Evolutionary conservation across 495 filamentous ascomycete species (phyloP), one percentile per base, ranked within the genome.

Genomic region (Tetracladium setigerum): DNA sequence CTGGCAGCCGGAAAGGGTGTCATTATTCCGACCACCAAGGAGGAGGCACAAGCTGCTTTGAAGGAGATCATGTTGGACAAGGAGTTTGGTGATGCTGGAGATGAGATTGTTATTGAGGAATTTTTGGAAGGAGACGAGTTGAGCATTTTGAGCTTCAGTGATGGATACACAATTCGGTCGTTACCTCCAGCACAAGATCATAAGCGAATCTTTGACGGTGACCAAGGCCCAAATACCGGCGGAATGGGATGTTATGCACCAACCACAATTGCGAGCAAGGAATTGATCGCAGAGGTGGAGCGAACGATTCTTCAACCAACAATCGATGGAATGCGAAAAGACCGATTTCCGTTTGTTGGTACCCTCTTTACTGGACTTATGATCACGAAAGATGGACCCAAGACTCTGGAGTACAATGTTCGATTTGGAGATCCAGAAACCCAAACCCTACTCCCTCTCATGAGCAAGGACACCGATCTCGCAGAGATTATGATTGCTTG

Each of bases 211-310:
- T 85, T 83, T 44, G 94, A 98, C 58, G 87, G 87, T 42, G 92
- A 98, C 58, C 75, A 79, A 31, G 92, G 92, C 2, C 86, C 89
- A 15, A 98, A 96, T 68, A 98, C 92, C 6, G 94, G 92, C 39
- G 94, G 92, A 12, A 97, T 98, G 92, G 92, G 92, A 46, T 94
- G 88, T 66, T 98, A 98, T 67, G 89, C 89, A 31, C 89, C 89
- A 14, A 94, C 89, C 0, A 82, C 78, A 47, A 84, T 96, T 57
- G 87, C 85, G 7, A 83, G 86, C 0, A 76, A 81, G 44, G 74
- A 79, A 27, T 69, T 90, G 13, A 68, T 95, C 17, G 83, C 82
- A 18, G 76, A 86, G 55, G 79, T 98, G 47, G 82, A 95, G 57
- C 73, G 76, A 39, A 87, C 81, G 27, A 84, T 97, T 42, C 74